Evolutionary conservation across 2,329 filamentous ascomycete genomes (phyloP).

Genomic region (Cercospora citrullina): DNA sequence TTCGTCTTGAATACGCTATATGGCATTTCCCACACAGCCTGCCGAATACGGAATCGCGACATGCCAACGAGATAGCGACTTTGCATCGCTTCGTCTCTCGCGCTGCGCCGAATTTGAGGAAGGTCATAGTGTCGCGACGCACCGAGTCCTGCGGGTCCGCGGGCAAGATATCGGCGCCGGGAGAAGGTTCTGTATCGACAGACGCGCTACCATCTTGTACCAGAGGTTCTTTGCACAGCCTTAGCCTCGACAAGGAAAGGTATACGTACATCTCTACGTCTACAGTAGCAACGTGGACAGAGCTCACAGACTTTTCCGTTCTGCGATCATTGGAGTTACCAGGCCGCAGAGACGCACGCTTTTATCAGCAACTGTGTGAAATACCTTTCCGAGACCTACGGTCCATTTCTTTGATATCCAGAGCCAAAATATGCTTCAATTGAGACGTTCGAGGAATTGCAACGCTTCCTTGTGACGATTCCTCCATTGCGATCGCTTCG

Average conservation of each 20-base stretch:
- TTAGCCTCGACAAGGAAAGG: neutral
- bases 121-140: too few species aligned
- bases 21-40: too few species aligned
- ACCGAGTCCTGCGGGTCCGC: too few species aligned
- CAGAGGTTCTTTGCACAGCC: neutral
- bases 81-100: too few species aligned
- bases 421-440: neutral
- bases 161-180: too few species aligned
- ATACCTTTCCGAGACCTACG: neutral
- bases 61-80: too few species aligned
- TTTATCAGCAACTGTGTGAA: neutral
- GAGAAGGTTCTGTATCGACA: too few species aligned
- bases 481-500: neutral
- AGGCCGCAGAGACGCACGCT: neutral
- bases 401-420: neutral
- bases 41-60: too few species aligned
- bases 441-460: neutral
- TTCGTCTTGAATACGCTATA: neutral
- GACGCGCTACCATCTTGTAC: neutral
- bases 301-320: neutral
- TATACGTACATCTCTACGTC: neutral
- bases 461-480: neutral
- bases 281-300: neutral
- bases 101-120: too few species aligned
- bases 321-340: neutral